phyloP scores from a whole-genome alignment of 2,329 filamentous ascomycete species.

The Hymenoscyphus albidus region DNA sequence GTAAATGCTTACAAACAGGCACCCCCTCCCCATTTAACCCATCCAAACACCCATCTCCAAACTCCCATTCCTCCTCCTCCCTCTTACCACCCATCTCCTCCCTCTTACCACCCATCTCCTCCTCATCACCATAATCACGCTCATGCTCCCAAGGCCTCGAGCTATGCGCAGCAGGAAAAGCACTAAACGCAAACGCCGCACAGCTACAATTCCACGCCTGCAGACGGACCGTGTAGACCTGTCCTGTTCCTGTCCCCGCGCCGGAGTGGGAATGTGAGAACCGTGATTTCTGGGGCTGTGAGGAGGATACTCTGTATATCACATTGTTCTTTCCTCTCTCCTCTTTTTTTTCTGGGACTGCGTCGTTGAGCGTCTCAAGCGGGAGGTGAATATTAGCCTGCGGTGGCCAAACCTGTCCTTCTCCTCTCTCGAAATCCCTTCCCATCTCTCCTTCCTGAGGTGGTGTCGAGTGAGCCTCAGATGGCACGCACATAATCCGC shows the following conservation, averaged over 20 bases:
- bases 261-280: slow-evolving; percentile 30
- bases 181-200: slow-evolving; percentile 73
- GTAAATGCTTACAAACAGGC: slow-evolving; percentile 80
- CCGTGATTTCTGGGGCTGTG: slow-evolving; percentile 34
- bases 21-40: slow-evolving; percentile 30
- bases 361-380: too few species aligned
- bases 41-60: slow-evolving; percentile 47
- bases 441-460: too few species aligned
- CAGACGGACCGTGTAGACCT: slow-evolving; percentile 67
- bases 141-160: background rate
- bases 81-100: too few species aligned
- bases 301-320: slow-evolving; percentile 28
- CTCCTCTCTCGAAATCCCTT: background rate
- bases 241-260: background rate
- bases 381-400: slow-evolving; percentile 19
- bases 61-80: slow-evolving; percentile 23
- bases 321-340: background rate
- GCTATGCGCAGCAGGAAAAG: slow-evolving; percentile 47
- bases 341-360: background rate
- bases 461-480: background rate
- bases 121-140: background rate
- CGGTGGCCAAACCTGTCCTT: slow-evolving; percentile 9
- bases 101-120: background rate
- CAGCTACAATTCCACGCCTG: slow-evolving; percentile 85
- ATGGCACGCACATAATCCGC: slow-evolving; percentile 40